Conservation (phyloP, 768 basidiomycete species). For the Boletus fagicola region DNA sequence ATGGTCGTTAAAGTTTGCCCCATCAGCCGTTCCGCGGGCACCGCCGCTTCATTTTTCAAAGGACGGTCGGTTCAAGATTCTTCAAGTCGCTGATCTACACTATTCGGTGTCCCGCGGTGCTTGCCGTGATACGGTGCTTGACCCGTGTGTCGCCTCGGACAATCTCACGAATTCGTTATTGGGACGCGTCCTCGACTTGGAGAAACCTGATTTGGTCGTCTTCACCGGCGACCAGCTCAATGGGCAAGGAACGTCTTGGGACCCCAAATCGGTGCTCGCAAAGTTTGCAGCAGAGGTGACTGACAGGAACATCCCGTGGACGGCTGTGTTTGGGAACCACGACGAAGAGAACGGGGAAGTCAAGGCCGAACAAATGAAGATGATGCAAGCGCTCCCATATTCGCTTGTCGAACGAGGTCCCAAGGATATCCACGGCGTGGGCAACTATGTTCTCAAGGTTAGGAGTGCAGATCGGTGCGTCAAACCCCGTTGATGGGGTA, state of each 20-base stretch:
- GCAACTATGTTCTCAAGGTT: slow-evolving; percentile 89
- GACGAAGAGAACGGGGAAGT: slow-evolving; percentile 70
- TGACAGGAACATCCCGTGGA: slow-evolving; percentile 80
- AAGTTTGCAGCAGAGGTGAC: slow-evolving; percentile 83
- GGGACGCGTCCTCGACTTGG: slow-evolving; percentile 63
- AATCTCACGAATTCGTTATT: slow-evolving; percentile 76
- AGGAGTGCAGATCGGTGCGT: slow-evolving; percentile 81
- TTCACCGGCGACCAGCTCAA: slow-evolving; percentile 94
- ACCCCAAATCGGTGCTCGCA: slow-evolving; percentile 80
- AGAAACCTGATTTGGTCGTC: slow-evolving; percentile 89
- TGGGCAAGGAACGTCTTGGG: slow-evolving; percentile 89
- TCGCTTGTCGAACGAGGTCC: slow-evolving; percentile 81
- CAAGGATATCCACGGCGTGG: slow-evolving; percentile 80
- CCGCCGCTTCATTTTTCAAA: slow-evolving; percentile 79
- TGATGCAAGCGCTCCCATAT: slow-evolving; percentile 82
- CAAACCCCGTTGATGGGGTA: neutral
- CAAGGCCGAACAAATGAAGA: slow-evolving; percentile 62
- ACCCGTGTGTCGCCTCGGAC: slow-evolving; percentile 64
- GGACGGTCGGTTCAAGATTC: slow-evolving; percentile 83
- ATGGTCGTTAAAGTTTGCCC: too few species aligned
- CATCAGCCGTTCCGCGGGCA: slow-evolving; percentile 62
- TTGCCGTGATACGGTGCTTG: slow-evolving; percentile 67
- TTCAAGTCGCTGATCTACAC: slow-evolving; percentile 93
- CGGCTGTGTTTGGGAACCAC: slow-evolving; percentile 93
- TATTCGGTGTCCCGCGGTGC: slow-evolving; percentile 77